Evolutionary conservation across 257 asterid species (phyloP).

Genomic region (Solanum okadae): DNA sequence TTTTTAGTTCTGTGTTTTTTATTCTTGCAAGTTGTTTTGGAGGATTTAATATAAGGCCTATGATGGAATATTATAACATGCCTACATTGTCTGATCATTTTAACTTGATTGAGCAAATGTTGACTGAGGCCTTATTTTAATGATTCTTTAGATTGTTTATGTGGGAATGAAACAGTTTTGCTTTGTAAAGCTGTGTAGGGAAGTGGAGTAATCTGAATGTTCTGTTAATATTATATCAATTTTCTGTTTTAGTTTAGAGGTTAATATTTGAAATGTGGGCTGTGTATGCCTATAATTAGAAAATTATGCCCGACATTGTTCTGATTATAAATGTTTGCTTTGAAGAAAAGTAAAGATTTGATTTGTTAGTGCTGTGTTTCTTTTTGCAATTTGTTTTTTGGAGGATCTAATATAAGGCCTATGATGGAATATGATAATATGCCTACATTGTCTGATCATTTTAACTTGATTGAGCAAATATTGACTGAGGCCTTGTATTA

Average conservation of each 20-base stretch:
- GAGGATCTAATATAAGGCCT: background rate
- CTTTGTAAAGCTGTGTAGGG: background rate
- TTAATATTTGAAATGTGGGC: background rate
- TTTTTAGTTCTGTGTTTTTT: background rate
- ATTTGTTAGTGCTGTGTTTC: background rate
- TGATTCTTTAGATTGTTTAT: background rate
- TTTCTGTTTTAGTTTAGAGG: background rate
- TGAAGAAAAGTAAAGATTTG: background rate
- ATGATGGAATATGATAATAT: background rate
- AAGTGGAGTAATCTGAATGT: background rate
- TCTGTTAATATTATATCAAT: background rate
- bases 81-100: slow-evolving; percentile 2
- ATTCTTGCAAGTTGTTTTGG: background rate
- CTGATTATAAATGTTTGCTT: background rate
- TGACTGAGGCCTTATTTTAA: background rate
- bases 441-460: slow-evolving; percentile 2
- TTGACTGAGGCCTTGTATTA: background rate
- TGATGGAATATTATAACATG: background rate
- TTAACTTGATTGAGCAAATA: background rate
- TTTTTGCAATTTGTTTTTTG: background rate
- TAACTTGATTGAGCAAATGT: background rate
- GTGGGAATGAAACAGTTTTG: too few relatives aligned
- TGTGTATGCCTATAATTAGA: background rate
- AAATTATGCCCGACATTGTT: background rate
- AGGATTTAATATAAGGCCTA: background rate